A percentile compares a stretch with the other conserved stretches of the same genome.
Conservation (phyloP, 768 basidiomycete species). For the Punctularia strigosozonata region DNA sequence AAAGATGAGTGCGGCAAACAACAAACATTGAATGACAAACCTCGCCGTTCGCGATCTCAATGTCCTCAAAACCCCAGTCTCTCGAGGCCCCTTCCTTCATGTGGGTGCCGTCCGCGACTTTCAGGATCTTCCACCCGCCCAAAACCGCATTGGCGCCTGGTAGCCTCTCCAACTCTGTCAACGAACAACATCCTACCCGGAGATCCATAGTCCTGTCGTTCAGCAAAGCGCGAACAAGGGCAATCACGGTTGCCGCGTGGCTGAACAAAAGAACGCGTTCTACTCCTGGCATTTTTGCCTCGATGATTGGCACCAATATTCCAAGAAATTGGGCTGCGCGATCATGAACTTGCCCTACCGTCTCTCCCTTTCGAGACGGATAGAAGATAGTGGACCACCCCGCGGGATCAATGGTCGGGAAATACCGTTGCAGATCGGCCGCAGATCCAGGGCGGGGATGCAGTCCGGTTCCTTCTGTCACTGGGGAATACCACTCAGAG, state of each 20-base stretch:
- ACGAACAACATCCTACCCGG: constrained; percentile 64
- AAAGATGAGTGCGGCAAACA: neutral
- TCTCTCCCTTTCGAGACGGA: constrained; percentile 65
- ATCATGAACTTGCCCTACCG: constrained; percentile 46
- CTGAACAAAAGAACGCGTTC: constrained; percentile 48
- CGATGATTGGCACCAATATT: constrained; percentile 39
- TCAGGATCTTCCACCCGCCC: constrained; percentile 34
- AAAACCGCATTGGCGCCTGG: constrained; percentile 15
- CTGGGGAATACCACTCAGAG: constrained; percentile 74
- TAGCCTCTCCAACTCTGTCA: constrained; percentile 42
- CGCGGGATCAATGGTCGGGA: constrained; percentile 48
- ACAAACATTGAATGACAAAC: constrained; percentile 22
- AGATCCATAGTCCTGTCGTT: constrained; percentile 40
- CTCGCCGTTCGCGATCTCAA: constrained; percentile 47
- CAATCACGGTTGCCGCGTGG: constrained; percentile 68
- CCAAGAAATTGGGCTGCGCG: constrained; percentile 42
- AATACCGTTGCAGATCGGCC: constrained; percentile 35
- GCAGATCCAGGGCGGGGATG: constrained; percentile 65
- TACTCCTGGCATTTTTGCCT: constrained; percentile 27
- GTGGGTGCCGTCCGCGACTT: constrained; percentile 46
- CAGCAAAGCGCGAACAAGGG: constrained; percentile 46
- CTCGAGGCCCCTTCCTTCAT: constrained; percentile 45
- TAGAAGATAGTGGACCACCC: constrained; percentile 54
- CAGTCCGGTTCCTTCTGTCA: constrained; percentile 50
- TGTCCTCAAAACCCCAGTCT: constrained; percentile 78